These are phyloP conservation scores for Inonotus obliquus DNA, from an alignment of 1,284 basidiomycete species.

Conservation along the genomic window DNA sequence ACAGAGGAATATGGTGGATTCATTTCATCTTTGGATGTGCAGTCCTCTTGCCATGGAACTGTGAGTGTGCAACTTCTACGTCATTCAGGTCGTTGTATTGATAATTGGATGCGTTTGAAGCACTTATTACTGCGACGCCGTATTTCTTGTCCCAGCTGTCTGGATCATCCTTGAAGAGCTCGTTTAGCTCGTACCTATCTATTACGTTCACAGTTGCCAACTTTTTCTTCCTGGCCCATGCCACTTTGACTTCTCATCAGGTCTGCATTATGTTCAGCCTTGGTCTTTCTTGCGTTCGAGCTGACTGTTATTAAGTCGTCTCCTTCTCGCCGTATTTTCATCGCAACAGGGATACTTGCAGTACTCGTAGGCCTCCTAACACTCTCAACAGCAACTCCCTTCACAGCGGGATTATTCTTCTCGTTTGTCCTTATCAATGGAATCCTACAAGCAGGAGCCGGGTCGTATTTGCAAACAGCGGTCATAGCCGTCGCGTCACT, in stretches of 20 bases:
- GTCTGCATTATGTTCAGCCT: slow-evolving; percentile 35
- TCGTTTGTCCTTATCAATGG: slow-evolving; percentile 58
- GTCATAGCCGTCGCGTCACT: slow-evolving; percentile 67
- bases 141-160: slow-evolving; percentile 66
- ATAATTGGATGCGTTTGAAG: slow-evolving; percentile 32
- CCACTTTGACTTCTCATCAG: slow-evolving; percentile 61
- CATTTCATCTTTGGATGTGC: slow-evolving; percentile 71
- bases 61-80: slow-evolving; percentile 34
- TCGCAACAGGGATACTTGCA: slow-evolving; percentile 41
- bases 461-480: slow-evolving; percentile 66
- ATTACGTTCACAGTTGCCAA: slow-evolving; percentile 58
- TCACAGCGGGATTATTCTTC: slow-evolving; percentile 55
- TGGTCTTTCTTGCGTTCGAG: slow-evolving; percentile 3
- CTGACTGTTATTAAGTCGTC: slow-evolving; percentile 34
- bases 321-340: slow-evolving; percentile 46
- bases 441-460: slow-evolving; percentile 48
- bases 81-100: not conserved
- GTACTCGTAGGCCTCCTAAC: slow-evolving; percentile 52
- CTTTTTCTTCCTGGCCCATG: slow-evolving; percentile 65
- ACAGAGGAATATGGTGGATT: slow-evolving; percentile 42
- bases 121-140: slow-evolving; percentile 70
- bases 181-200: slow-evolving; percentile 70
- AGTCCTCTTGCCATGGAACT: slow-evolving; percentile 76
- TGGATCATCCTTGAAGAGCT: slow-evolving; percentile 47
- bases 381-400: slow-evolving; percentile 47